phyloP scores from a whole-genome alignment of 163 green algal species.

The Scenedesmus sp. region DNA sequence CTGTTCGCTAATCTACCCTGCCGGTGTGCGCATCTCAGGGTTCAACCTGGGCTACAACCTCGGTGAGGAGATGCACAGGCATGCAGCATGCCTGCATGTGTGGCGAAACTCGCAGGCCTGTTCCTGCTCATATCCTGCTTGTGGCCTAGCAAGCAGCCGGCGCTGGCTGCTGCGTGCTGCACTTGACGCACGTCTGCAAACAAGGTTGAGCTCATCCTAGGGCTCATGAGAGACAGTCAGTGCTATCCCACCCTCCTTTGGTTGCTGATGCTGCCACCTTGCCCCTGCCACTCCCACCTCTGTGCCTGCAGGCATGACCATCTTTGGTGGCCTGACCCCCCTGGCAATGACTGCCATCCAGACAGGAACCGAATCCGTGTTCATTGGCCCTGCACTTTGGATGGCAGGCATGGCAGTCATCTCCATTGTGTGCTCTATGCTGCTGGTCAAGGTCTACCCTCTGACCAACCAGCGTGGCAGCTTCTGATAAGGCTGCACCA shows the following conservation, averaged over 20 bases:
- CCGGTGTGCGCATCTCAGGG: constrained; percentile 41
- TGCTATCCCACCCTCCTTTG: neutral
- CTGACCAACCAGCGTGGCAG: neutral
- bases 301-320: constrained; percentile 19
- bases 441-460: constrained; percentile 17
- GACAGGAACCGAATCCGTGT: constrained; percentile 5
- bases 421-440: constrained; percentile 4
- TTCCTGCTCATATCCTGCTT: too few relatives aligned
- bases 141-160: too few relatives aligned
- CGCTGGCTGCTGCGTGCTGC: too few relatives aligned
- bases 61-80: neutral
- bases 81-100: too few relatives aligned
- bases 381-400: constrained; percentile 28
- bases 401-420: constrained; percentile 20
- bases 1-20: constrained; percentile 20
- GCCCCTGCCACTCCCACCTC: neutral
- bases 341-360: constrained; percentile 44
- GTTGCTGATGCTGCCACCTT: neutral
- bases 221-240: too few relatives aligned
- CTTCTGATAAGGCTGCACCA: too few relatives aligned
- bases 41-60: constrained; percentile 50
- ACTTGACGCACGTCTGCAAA: too few relatives aligned
- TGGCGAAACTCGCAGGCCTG: too few relatives aligned
- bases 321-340: constrained; percentile 23
- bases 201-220: too few relatives aligned